Evolutionary conservation across 2,329 filamentous ascomycete species (phyloP), one percentile per base, ranked within the genome.

Genomic region (Hymenoscyphus infarciens): DNA sequence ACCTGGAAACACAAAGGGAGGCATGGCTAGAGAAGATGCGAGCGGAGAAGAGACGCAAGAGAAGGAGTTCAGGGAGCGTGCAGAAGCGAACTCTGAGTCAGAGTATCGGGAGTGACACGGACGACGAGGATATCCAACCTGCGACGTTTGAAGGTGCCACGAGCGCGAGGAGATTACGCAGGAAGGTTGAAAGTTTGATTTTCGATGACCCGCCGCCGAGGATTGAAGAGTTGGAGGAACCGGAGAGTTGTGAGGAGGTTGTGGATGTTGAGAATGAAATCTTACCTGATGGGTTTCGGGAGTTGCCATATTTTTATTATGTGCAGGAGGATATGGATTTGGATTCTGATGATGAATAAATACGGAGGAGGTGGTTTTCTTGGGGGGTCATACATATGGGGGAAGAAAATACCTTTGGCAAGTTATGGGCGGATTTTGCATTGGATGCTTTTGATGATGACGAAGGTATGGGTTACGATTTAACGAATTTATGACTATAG

Each of bases 181-280:
- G 73, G 53, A 74, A 73, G 57, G 66, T 67, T n/a, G 59, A 58
- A 15, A 74, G 73, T 61, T 60, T 75, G 13, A 68, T 73, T 13
- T 74, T 74, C 62, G 73, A 75, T 55, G 73, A 74, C 61, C 73
- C 72, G 1, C 73, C 73, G 1, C 68, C 71, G 29, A 64, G 71
- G 38, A 75, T 75, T 58, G 68, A 70, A 3, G 73, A 75, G 62
- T 66, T 70, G 56, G 72, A 74, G 22, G 73, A 74, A 59, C 71
- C 73, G 8, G 72, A 73, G 25, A 71, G 68, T 38, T 71, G 69
- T 38, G 72, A 73, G 59, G 72, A 74, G 57, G 56, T 71, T 8
- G 57, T 73, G 2, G 70, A 70, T 15, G 61, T 70, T 5, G 67
- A 67, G 5, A 52, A 63, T 22, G 63, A 63, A 22, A 63, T 61